Percentiles rank a stretch among this genome's conserved stretches.
Conservation (phyloP, 106 monocot genomes). For the Platanthera zijinensis region DNA sequence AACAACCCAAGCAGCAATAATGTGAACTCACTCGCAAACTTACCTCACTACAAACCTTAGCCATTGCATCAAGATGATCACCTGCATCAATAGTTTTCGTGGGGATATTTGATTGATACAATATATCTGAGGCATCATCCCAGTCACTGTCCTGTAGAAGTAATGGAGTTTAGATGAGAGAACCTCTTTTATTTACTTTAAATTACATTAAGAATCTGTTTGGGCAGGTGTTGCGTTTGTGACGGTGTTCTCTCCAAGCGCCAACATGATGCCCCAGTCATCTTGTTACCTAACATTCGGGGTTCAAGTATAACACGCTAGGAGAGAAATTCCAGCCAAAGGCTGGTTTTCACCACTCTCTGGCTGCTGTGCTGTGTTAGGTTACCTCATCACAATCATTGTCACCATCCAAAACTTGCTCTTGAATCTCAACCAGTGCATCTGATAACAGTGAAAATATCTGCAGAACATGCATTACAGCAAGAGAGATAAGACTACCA, state of each 20-base stretch:
- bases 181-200: neutral
- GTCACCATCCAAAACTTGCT: constrained; percentile 49
- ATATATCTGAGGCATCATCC: constrained; percentile 49
- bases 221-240: neutral
- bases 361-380: too few relatives aligned
- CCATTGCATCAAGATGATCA: constrained; percentile 79
- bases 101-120: constrained; percentile 38
- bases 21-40: neutral
- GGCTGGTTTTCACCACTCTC: too few relatives aligned
- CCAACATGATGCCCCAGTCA: too few relatives aligned
- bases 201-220: neutral
- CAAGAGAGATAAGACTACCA: neutral
- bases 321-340: too few relatives aligned
- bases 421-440: constrained; percentile 68
- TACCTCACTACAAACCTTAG: constrained; percentile 69
- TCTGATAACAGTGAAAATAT: constrained; percentile 75
- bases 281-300: too few relatives aligned
- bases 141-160: constrained; percentile 68
- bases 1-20: neutral
- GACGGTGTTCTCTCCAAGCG: too few relatives aligned
- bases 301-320: too few relatives aligned
- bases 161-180: neutral
- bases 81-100: constrained; percentile 38
- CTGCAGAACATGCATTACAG: constrained; percentile 26
- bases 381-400: constrained; percentile 25